Conservation (phyloP, 2,329 filamentous ascomycete genomes). For the Verticillium nubilum region DNA sequence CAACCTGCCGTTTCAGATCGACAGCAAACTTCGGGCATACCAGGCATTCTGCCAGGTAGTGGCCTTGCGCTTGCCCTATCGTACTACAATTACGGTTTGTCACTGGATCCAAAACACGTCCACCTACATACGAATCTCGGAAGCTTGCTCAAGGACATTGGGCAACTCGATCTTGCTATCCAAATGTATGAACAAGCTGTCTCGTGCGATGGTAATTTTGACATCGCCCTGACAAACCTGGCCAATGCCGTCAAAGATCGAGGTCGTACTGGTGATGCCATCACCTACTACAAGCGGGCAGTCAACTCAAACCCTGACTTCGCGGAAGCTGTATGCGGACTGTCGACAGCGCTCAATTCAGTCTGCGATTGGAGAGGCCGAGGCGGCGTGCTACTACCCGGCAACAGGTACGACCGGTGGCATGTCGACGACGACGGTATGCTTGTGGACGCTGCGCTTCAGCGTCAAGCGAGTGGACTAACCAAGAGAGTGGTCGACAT, state of each 20-base stretch:
- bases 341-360: constrained; percentile 92
- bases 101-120: constrained; percentile 81
- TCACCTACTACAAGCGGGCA: constrained; percentile 83
- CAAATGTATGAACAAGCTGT: constrained; percentile 97
- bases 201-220: constrained; percentile 85
- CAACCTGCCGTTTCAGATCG: constrained; percentile 4
- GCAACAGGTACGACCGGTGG: constrained; percentile 78
- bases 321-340: constrained; percentile 91
- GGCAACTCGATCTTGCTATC: constrained; percentile 85
- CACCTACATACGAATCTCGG: constrained; percentile 96
- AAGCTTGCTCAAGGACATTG: constrained; percentile 92
- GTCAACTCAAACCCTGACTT: constrained; percentile 92
- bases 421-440: constrained; percentile 84
- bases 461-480: constrained; percentile 66
- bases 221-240: constrained; percentile 93
- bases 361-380: constrained; percentile 92
- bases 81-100: constrained; percentile 93
- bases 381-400: constrained; percentile 74
- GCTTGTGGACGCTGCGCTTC: constrained; percentile 65
- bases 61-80: constrained; percentile 82
- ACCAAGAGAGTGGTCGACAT: constrained; percentile 88
- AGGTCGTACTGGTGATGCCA: constrained; percentile 86
- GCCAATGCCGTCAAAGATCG: constrained; percentile 98
- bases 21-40: constrained; percentile 43
- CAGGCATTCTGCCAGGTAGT: constrained; percentile 78